Conservation (phyloP, 306 rosid genomes). For the Vicia villosa region DNA sequence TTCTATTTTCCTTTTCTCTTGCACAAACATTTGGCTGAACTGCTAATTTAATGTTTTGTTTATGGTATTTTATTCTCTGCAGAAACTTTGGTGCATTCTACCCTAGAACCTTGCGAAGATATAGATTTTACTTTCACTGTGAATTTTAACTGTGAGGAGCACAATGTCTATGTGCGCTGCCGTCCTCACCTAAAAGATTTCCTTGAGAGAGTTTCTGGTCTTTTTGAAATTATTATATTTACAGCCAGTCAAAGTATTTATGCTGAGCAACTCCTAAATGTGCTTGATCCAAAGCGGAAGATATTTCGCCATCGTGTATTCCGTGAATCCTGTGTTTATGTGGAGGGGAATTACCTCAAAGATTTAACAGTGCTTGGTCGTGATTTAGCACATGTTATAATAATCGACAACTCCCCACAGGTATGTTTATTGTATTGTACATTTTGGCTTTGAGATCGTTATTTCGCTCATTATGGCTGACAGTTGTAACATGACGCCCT, state of each 20-base stretch:
- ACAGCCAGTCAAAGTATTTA: slow-evolving; percentile 99
- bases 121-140: slow-evolving; percentile 93
- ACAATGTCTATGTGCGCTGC: slow-evolving; percentile 91
- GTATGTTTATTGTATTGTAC: slow-evolving; percentile 39
- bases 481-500: neutral
- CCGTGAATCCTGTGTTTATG: slow-evolving; percentile 95
- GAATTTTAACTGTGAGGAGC: slow-evolving; percentile 85
- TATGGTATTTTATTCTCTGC: slow-evolving; percentile 45
- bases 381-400: slow-evolving; percentile 80
- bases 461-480: neutral
- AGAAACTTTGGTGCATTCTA: slow-evolving; percentile 98
- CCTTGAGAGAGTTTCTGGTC: slow-evolving; percentile 70
- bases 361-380: slow-evolving; percentile 98
- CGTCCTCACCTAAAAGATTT: slow-evolving; percentile 94
- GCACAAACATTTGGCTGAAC: slow-evolving; percentile 10
- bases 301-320: slow-evolving; percentile 93
- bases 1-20: slow-evolving; percentile 2
- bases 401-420: slow-evolving; percentile 97
- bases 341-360: slow-evolving; percentile 95
- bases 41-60: slow-evolving; percentile 20
- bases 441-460: neutral
- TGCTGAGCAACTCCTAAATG: slow-evolving; percentile 96
- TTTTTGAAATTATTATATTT: slow-evolving; percentile 91
- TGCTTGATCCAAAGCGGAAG: slow-evolving; percentile 94
- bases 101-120: slow-evolving; percentile 87